phyloP scores from a whole-genome alignment of 495 filamentous ascomycete species.

The Clohesyomyces aquaticus region DNA sequence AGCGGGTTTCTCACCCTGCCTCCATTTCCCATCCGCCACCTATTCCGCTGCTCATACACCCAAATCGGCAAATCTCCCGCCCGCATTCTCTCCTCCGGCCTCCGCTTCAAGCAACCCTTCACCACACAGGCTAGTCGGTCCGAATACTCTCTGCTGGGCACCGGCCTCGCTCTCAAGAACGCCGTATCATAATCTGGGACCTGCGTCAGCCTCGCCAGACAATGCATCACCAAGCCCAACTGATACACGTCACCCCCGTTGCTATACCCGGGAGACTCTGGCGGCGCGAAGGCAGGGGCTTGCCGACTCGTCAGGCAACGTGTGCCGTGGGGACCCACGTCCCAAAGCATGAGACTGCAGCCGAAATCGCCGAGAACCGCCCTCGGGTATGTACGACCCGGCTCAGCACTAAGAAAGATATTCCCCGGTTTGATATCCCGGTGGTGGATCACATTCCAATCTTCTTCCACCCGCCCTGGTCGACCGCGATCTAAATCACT shows the following conservation, averaged over 20 bases:
- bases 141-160: neutral
- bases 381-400: neutral
- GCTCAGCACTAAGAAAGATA: neutral
- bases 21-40: too few relatives aligned
- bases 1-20: too few relatives aligned
- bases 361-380: slow-evolving; percentile 7
- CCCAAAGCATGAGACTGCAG: neutral
- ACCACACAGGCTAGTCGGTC: neutral
- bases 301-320: too few relatives aligned
- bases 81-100: neutral
- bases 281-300: neutral
- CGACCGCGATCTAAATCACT: too few relatives aligned
- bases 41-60: too few relatives aligned
- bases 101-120: neutral
- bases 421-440: slow-evolving; percentile 8
- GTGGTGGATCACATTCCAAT: slow-evolving; percentile 1
- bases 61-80: neutral
- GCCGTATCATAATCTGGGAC: neutral
- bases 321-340: neutral
- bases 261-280: neutral
- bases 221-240: neutral
- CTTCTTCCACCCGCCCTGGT: neutral
- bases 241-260: neutral
- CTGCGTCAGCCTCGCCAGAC: neutral
- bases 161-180: neutral